Evolutionary conservation across 176 grass and related monocot genomes (phyloP), one percentile per base, ranked within the genome.

Genomic region (Otatea glauca): DNA sequence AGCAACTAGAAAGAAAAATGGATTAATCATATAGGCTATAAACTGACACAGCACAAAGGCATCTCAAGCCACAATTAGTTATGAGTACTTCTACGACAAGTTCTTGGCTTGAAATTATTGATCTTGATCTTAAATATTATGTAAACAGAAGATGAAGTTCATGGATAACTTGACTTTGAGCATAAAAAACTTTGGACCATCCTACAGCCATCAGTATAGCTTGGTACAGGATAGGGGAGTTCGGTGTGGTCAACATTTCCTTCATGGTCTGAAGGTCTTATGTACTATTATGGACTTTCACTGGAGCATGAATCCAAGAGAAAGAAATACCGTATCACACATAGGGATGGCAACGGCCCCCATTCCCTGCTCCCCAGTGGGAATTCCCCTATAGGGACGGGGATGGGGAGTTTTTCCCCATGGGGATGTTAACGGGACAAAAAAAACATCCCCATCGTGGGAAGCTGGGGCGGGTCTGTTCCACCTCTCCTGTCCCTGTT

Each of bases 1-100:
- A 39, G 59, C 25, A 32, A 70, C 10, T 60, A 88, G 29, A 72
- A 48, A 82, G 45, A 68, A 47, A 87, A 84, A 84, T 68, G 17
- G 17, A 16, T 17, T 17, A 65, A 56, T 0, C 32, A 68, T 58
- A 65, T 5, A 79, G 35, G 47, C 56, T 79, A 34, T 45, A 72
- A 76, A 75, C 15, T 73, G 69, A 53, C 27, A 76, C 20, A 37
- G 15, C 17, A 37, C 64, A 72, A 37, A 65, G 53, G 27, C 37
- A 80, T 59, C 43, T 6, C 61, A 47, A 76, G n/a, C 17, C 18
- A 64, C 10, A 77, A 62, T 56, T 61, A 67, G 9, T 68, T 76
- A 35, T n/a, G 41, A 63, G 23, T 77, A 56, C 47, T 68, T 21
- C 18, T 68, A 56, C 20, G 11, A 43, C 2, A 9, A 58, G 34